Base-by-base conservation (phyloP, 768 basidiomycete species). In the Amanita exitialis region DNA sequence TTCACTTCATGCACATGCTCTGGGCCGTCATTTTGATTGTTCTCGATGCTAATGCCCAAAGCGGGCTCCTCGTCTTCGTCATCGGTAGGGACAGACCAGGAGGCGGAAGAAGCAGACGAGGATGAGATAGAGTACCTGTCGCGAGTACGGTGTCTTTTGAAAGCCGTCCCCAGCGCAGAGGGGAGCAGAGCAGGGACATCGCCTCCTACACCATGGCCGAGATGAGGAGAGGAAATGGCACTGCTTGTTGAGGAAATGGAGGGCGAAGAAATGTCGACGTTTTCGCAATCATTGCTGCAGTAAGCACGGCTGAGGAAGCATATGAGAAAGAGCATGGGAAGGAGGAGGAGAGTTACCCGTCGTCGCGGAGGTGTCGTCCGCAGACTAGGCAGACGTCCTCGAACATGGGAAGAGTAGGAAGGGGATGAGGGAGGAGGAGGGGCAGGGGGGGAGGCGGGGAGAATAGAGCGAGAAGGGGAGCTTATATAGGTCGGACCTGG, bases 371-470 rank as follows among this genome's bases (percentile, higher is more conserved):
- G 49, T 77, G 77, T 64, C 76, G 80, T 48, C 84, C 82, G 62
- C 86, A 89, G 48, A 75, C 69, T 52, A 89, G 74, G 62, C 86
- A 89, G 59, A 82, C 73, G 72, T 87, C 85, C 75, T 86, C 81
- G 65, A 85, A 87, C 86, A 88, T 89, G 57, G 46, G 45, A 52
- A 30, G 39, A 52, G 49, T 13, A 13, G 21, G 48, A 56, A 10
- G 37, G 49, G 25, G 34, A 51, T 35, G 53, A 45, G 37, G 53
- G 53, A 34, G 52, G 28, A 53, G 47, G 50, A 15, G 23, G 47
- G 47, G 51, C 45, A 41, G 52, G 44, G 46, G 37, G 46, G 44
- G 51, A 41, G 52, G 44, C 13, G 49, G 42, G 36, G 23, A 49
- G 54, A 52, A 56, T 51, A 56, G 53, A 43, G 58, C 56, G 52